A percentile compares a stretch with the other conserved stretches of the same genome.
Conservation (phyloP, 202 grass and related monocot genomes). For the Hordeum pubiflorum region DNA sequence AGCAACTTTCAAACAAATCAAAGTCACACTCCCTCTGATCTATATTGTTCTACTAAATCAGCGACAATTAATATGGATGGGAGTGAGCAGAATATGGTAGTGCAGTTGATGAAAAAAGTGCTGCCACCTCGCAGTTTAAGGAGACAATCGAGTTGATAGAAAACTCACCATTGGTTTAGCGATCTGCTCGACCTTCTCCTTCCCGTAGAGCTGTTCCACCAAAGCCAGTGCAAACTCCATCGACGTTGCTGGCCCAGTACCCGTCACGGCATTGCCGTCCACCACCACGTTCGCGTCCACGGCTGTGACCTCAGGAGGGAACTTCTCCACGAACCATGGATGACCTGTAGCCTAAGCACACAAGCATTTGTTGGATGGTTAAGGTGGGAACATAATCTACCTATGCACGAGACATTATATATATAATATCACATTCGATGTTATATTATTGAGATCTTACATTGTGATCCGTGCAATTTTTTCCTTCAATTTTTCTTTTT, state of each 20-base stretch:
- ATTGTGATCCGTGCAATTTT: too few species aligned
- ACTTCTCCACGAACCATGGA: slow-evolving; percentile 34
- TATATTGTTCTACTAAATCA: too few species aligned
- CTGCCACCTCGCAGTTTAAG: too few species aligned
- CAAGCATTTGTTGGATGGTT: too few species aligned
- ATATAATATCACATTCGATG: too few species aligned
- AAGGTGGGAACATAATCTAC: too few species aligned
- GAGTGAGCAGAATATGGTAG: too few species aligned
- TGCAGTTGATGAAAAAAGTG: too few species aligned
- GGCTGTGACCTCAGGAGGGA: slow-evolving; percentile 33
- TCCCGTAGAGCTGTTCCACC: slow-evolving; percentile 40
- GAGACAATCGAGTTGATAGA: background rate
- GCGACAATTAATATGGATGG: too few species aligned
- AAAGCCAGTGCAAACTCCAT: slow-evolving; percentile 38
- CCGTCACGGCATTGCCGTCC: slow-evolving; percentile 37
- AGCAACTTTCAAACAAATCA: background rate
- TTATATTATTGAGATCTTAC: too few species aligned
- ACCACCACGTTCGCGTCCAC: slow-evolving; percentile 43
- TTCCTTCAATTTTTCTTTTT: too few species aligned
- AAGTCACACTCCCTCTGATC: background rate
- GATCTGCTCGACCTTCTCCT: slow-evolving; percentile 37
- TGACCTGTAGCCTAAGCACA: slow-evolving; percentile 41
- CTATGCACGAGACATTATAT: too few species aligned
- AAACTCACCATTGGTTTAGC: slow-evolving; percentile 24
- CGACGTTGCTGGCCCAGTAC: slow-evolving; percentile 27